Evolutionary conservation across 805 yeast species (phyloP).

Genomic region (Wickerhamomyces pijperi): DNA sequence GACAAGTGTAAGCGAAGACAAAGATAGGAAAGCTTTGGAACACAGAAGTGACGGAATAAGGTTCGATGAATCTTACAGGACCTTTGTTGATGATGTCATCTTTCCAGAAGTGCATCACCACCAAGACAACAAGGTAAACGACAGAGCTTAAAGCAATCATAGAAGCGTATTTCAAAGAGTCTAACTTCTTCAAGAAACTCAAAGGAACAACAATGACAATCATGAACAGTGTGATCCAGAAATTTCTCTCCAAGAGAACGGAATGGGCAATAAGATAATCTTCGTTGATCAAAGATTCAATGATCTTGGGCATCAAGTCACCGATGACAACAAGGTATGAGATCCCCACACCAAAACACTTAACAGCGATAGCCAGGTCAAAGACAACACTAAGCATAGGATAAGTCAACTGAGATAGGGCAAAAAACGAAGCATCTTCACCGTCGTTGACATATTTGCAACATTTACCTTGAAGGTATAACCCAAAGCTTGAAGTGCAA

Average conservation of each 20-base stretch:
- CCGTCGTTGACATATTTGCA: slow-evolving; percentile 39
- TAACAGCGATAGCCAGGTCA: slow-evolving; percentile 59
- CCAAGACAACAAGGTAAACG: slow-evolving; percentile 62
- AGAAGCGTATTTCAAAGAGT: slow-evolving; percentile 79
- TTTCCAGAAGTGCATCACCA: slow-evolving; percentile 54
- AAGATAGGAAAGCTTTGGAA: slow-evolving; percentile 79
- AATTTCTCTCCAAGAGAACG: slow-evolving; percentile 29
- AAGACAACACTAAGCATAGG: slow-evolving; percentile 51
- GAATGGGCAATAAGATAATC: slow-evolving; percentile 10
- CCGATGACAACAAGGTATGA: slow-evolving; percentile 63
- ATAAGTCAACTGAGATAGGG: slow-evolving; percentile 46
- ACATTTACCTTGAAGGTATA: slow-evolving; percentile 50
- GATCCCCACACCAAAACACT: slow-evolving; percentile 62
- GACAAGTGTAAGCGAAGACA: slow-evolving; percentile 92
- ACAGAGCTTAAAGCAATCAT: slow-evolving; percentile 75
- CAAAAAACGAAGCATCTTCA: slow-evolving; percentile 51
- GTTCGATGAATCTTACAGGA: slow-evolving; percentile 33
- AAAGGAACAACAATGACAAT: slow-evolving; percentile 32
- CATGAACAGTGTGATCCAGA: slow-evolving; percentile 58
- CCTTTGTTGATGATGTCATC: slow-evolving; percentile 50
- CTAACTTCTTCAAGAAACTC: slow-evolving; percentile 64
- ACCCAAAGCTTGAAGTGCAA: slow-evolving; percentile 54
- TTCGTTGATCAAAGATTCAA: slow-evolving; percentile 19
- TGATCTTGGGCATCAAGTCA: slow-evolving; percentile 55
- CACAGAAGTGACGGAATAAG: slow-evolving; percentile 33